Evolutionary conservation across 441 rosid genomes (phyloP).

Genomic region (Bruguiera hainesii): DNA sequence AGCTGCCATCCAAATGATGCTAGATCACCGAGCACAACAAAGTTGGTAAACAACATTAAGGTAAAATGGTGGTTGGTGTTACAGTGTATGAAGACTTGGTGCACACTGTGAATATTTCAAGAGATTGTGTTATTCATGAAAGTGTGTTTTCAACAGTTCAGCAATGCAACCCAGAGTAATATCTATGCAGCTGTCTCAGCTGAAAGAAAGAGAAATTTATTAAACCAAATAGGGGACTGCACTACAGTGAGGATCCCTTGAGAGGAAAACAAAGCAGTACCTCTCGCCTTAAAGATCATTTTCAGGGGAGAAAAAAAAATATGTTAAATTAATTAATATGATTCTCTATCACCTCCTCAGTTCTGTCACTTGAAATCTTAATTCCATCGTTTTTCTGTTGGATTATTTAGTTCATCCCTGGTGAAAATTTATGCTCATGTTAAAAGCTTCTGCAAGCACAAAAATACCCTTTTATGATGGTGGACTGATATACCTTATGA

Average conservation of each 20-base stretch:
- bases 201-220: too few species aligned
- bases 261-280: too few species aligned
- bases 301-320: too few species aligned
- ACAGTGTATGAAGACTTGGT: too few species aligned
- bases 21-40: neutral
- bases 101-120: conserved; percentile 6
- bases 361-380: conserved; percentile 5
- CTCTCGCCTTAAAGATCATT: too few species aligned
- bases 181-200: too few species aligned
- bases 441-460: conserved; percentile 12
- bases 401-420: conserved; percentile 4
- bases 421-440: conserved; percentile 1
- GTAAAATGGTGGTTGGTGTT: too few species aligned
- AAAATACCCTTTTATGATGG: neutral
- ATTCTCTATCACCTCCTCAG: too few species aligned
- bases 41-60: neutral
- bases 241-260: too few species aligned
- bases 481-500: neutral
- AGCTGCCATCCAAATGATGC: neutral
- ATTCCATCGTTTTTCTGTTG: conserved; percentile 4
- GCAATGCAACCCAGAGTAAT: neutral
- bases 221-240: too few species aligned
- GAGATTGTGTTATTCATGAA: conserved; percentile 6
- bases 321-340: too few species aligned
- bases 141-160: conserved; percentile 8